Evolutionary conservation across 306 rosid species (phyloP).

Genomic region (Sechiopsis laciniata): DNA sequence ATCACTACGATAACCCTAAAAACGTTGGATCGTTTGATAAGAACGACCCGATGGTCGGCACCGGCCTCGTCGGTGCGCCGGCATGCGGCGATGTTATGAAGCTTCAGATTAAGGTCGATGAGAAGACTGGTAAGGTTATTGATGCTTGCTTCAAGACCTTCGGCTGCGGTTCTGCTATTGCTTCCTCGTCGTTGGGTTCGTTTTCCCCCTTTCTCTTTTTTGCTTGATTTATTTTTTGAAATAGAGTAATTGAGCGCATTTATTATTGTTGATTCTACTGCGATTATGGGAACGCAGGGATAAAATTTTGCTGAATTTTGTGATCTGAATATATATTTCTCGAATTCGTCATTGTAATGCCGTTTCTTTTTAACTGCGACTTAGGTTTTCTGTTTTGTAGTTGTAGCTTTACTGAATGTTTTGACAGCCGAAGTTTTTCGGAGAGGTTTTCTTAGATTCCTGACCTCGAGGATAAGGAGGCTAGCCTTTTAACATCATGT

Average conservation of each 20-base stretch:
- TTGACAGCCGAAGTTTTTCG: background rate
- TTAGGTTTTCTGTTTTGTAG: background rate
- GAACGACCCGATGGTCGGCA: constrained; percentile 67
- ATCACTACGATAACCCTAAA: constrained; percentile 77
- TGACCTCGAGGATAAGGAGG: background rate
- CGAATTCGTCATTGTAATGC: background rate
- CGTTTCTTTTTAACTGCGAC: no score
- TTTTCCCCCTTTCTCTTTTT: background rate
- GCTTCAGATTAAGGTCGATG: constrained; percentile 83
- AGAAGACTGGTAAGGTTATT: constrained; percentile 59
- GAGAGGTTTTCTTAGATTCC: background rate
- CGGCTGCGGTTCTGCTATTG: constrained; percentile 90
- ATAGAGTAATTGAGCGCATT: background rate
- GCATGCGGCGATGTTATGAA: constrained; percentile 95
- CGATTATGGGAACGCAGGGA: no score
- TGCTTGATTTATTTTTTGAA: background rate
- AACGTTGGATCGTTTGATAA: constrained; percentile 84
- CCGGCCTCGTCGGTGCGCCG: constrained; percentile 83
- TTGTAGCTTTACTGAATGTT: background rate
- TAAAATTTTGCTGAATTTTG: background rate
- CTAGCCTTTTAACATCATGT: background rate
- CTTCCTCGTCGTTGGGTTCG: constrained; percentile 82
- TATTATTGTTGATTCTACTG: background rate
- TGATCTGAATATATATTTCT: background rate
- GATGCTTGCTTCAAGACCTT: constrained; percentile 90